A percentile compares a stretch with the other conserved stretches of the same genome.
Conservation (phyloP, 306 rosid species). For the Myrica gale region DNA sequence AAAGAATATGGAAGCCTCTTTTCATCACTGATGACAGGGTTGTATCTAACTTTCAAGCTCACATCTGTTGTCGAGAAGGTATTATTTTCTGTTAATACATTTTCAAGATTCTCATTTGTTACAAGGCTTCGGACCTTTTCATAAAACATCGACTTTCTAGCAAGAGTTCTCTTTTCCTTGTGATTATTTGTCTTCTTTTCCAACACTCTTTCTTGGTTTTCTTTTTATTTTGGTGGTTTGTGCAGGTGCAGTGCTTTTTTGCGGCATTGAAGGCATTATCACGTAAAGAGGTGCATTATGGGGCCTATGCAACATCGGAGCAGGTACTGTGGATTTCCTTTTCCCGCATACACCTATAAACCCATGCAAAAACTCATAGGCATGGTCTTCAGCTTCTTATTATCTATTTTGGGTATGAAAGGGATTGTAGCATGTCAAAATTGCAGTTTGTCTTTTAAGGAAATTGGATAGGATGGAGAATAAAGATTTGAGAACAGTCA, state of each 20-base stretch:
- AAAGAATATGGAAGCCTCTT: constrained; percentile 97
- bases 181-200: background rate
- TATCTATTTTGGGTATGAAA: background rate
- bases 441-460: background rate
- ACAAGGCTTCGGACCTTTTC: constrained; percentile 6
- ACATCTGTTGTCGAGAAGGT: constrained; percentile 98
- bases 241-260: constrained; percentile 91
- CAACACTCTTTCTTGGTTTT: constrained; percentile 1
- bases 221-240: constrained; percentile 18
- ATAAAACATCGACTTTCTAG: background rate
- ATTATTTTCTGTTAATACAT: constrained; percentile 16
- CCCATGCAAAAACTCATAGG: background rate
- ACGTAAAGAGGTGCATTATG: constrained; percentile 97
- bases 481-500: background rate
- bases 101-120: constrained; percentile 18
- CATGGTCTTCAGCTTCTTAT: background rate
- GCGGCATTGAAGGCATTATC: constrained; percentile 82
- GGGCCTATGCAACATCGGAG: constrained; percentile 93
- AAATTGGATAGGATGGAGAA: background rate
- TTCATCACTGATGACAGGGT: constrained; percentile 89
- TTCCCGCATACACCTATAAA: background rate
- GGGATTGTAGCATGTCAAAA: background rate
- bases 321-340: constrained; percentile 54
- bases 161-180: background rate
- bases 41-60: constrained; percentile 93